Conservation (phyloP, 139 green algal genomes). For the Desmodesmus armatus region DNA sequence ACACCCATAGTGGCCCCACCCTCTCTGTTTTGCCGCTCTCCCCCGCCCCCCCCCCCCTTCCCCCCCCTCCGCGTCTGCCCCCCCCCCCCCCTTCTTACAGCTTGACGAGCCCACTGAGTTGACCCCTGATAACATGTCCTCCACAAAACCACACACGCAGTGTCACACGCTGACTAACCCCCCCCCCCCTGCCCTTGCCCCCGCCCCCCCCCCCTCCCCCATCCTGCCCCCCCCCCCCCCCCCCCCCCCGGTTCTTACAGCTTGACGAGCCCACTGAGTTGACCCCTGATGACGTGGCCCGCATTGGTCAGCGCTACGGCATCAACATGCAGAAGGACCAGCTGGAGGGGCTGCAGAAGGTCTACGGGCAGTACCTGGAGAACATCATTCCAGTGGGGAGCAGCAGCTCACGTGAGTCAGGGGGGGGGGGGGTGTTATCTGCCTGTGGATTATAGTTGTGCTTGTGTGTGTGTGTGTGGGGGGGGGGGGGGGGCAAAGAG, state of each 20-base stretch:
- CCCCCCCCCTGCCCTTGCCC: neutral
- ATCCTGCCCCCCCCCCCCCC: neutral
- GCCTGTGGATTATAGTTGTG: neutral
- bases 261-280: conserved; percentile 67
- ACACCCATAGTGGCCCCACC: neutral
- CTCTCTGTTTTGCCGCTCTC: neutral
- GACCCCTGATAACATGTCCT: conserved; percentile 59
- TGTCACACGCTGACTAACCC: neutral
- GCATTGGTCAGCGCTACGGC: conserved; percentile 81
- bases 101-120: conserved; percentile 67
- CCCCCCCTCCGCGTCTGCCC: too few relatives aligned
- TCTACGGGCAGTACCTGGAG: conserved; percentile 92
- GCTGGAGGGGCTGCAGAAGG: conserved; percentile 73
- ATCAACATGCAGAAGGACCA: conserved; percentile 69
- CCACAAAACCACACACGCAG: too few relatives aligned
- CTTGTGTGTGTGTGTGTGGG: too few relatives aligned
- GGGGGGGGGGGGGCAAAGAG: too few relatives aligned
- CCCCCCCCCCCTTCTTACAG: neutral
- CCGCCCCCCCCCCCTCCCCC: too few relatives aligned
- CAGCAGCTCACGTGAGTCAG: conserved; percentile 75
- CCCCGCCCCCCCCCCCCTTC: too few relatives aligned
- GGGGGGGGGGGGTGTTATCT: too few relatives aligned
- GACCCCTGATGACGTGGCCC: conserved; percentile 59
- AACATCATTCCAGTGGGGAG: conserved; percentile 85
- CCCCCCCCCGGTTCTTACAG: neutral